Conservation (phyloP, 495 filamentous ascomycete genomes). For the Pyronema omphalodes region DNA sequence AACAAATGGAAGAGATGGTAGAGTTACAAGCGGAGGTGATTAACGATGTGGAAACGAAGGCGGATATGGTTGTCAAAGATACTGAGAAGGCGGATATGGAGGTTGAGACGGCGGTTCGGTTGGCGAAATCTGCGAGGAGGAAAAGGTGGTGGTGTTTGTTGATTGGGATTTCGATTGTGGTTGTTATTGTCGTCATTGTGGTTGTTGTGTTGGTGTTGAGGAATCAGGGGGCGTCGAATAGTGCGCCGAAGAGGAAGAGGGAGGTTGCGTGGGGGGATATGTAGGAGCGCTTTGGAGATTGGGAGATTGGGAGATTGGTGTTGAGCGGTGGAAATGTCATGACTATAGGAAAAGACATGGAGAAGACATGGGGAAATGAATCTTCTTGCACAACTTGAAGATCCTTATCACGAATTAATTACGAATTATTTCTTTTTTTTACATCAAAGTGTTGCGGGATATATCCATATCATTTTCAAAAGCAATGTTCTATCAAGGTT, state of each 20-base stretch:
- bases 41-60: conserved; percentile 35
- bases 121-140: conserved; percentile 37
- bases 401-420: too few relatives aligned
- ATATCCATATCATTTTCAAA: too few relatives aligned
- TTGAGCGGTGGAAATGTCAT: too few relatives aligned
- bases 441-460: too few relatives aligned
- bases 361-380: too few relatives aligned
- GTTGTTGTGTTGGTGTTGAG: conserved; percentile 11
- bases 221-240: not conserved
- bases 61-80: conserved; percentile 37
- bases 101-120: conserved; percentile 40
- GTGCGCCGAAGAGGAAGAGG: not conserved
- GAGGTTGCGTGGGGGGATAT: not conserved
- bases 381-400: too few relatives aligned
- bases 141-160: conserved; percentile 56
- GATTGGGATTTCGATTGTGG: conserved; percentile 30
- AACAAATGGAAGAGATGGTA: conserved; percentile 46
- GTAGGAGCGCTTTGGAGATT: too few relatives aligned
- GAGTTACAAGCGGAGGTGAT: conserved; percentile 43
- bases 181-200: conserved; percentile 34
- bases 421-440: too few relatives aligned
- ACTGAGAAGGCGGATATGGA: conserved; percentile 41
- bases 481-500: too few relatives aligned
- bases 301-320: too few relatives aligned
- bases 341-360: too few relatives aligned